Evolutionary conservation across 306 rosid genomes (phyloP).

Genomic region (Fragaria ananassa): DNA sequence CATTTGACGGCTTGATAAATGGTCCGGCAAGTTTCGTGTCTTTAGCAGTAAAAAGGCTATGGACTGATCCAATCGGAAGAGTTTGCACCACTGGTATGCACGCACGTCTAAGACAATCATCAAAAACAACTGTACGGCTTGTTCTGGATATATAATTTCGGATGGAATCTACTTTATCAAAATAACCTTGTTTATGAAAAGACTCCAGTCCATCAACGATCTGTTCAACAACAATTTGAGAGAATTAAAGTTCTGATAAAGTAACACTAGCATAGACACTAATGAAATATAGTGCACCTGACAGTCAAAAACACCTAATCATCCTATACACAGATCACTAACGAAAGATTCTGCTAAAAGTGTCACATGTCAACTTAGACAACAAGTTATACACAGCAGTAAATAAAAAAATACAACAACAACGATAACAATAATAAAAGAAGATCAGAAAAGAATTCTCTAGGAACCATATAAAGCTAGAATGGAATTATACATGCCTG

Average conservation of each 20-base stretch:
- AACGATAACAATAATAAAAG: neutral
- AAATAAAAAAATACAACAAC: neutral
- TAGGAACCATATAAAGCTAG: neutral
- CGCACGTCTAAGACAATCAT: constrained; percentile 40
- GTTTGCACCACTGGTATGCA: constrained; percentile 47
- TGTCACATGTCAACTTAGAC: neutral
- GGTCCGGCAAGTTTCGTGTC: constrained; percentile 43
- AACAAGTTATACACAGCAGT: neutral
- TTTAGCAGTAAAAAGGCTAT: constrained; percentile 35
- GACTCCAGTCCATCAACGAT: constrained; percentile 69
- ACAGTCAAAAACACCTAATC: neutral
- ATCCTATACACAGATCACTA: neutral
- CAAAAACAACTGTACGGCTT: constrained; percentile 65
- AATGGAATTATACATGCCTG: neutral
- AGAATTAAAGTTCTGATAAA: neutral
- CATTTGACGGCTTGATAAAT: constrained; percentile 42
- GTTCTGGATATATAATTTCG: constrained; percentile 40
- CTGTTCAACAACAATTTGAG: constrained; percentile 40
- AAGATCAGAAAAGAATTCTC: neutral
- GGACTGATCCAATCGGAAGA: constrained; percentile 52
- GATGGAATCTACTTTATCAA: constrained; percentile 51
- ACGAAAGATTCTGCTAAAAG: neutral
- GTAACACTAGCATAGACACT: neutral
- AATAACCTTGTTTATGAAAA: constrained; percentile 39
- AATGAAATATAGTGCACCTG: neutral